These are phyloP conservation scores for Epicoccum sorghinum DNA, from an alignment of 2,329 filamentous ascomycete species.

Conservation along the genomic window DNA sequence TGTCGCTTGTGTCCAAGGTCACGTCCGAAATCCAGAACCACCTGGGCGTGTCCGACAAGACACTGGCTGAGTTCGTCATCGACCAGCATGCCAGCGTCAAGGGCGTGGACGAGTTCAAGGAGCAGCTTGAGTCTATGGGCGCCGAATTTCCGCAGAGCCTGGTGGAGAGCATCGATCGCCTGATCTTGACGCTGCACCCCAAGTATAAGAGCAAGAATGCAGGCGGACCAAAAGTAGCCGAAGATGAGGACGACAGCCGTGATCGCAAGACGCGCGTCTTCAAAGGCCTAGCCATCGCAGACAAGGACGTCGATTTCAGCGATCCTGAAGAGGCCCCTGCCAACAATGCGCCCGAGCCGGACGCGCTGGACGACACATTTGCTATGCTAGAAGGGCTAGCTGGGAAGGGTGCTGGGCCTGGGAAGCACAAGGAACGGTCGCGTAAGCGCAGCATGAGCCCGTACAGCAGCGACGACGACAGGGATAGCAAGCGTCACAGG, in stretches of 20 bases:
- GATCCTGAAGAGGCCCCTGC: constrained; percentile 55
- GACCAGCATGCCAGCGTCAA: constrained; percentile 81
- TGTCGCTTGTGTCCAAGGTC: constrained; percentile 94
- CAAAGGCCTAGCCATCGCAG: constrained; percentile 84
- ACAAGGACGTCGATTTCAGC: constrained; percentile 66
- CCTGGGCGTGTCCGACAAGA: constrained; percentile 89
- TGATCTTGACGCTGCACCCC: constrained; percentile 89
- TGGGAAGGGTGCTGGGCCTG: constrained; percentile 43
- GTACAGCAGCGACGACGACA: constrained; percentile 52
- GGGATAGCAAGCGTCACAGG: constrained; percentile 49
- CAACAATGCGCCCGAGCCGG: constrained; percentile 54
- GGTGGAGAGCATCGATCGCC: constrained; percentile 86
- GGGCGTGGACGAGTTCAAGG: constrained; percentile 74
- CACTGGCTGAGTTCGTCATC: constrained; percentile 94
- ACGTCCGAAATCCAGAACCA: constrained; percentile 95
- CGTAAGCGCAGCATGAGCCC: constrained; percentile 68
- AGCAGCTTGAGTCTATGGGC: constrained; percentile 74
- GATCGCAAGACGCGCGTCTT: constrained; percentile 87
- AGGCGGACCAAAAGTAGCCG: constrained; percentile 45
- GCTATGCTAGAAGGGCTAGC: constrained; percentile 88
- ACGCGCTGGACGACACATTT: constrained; percentile 90
- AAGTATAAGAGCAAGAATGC: constrained; percentile 70
- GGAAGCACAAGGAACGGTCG: constrained; percentile 53
- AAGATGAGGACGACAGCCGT: constrained; percentile 59
- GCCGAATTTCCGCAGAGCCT: constrained; percentile 85